Base-by-base conservation (phyloP, 2,329 filamentous ascomycete genomes). In the Hyphodiscus sp. region DNA sequence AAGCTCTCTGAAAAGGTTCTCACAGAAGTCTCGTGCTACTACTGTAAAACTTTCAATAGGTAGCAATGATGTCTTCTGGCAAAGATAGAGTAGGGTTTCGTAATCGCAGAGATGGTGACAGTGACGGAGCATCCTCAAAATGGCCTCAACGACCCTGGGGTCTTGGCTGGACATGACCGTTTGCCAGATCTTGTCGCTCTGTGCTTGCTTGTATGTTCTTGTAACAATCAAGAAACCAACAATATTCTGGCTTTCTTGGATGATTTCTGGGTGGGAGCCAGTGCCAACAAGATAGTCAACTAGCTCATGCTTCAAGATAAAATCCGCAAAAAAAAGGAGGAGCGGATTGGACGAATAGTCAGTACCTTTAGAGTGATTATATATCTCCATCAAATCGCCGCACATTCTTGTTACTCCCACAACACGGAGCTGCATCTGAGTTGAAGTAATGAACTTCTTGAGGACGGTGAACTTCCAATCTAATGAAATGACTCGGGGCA, bases 191-290 rank as follows among this genome's bases (percentile, higher is more conserved):
- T 81, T 78, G 65, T 96, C 87, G 1, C 88, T 88, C 64, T 95
- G 86, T 19, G 78, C 71, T 33, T 82, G 70, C 0, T 79, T 81
- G 69, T 92, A 96, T 15, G 82, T 85, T 51, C 78, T 77, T 0
- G 89, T 94, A 15, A 94, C 87, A 20, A 90, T 80, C 49, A 97
- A 75, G 64, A 97, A 97, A 0, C 89, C 89, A 47, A 96, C 76
- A 50, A 97, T 87, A 58, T 96, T 95, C 42, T 80, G 78, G 64
- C 89, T 89, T 61, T 91, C 83, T 38, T 80, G 77, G 19, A 95
- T 94, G 50, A 97, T 82, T 65, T 96, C 91, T 1, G 91, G 90
- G 65, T 97, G 94, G 30, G 92, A 96, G 52, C 91, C 91, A 15
- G 92, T 84, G 1, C 92, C 89, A 49, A 96, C 80, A 45, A 99